Evolutionary conservation across 2,329 filamentous ascomycete genomes (phyloP).

Genomic region (Ramularia endophylla): DNA sequence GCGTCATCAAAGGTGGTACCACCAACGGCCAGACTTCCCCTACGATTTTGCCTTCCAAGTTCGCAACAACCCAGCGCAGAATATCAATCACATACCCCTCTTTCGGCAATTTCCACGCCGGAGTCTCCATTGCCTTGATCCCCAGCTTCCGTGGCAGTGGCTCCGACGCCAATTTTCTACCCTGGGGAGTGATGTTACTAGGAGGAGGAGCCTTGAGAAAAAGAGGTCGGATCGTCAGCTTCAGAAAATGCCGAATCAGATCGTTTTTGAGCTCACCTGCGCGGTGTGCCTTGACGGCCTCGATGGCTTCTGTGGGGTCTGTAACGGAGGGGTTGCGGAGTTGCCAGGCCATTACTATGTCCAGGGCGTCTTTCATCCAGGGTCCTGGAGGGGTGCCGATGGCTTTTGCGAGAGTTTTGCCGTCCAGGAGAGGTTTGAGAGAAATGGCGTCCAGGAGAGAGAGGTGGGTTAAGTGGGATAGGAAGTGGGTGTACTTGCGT

Average conservation of each 20-base stretch:
- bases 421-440: conserved; percentile 58
- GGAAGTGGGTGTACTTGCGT: conserved; percentile 48
- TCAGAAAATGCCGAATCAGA: conserved; percentile 53
- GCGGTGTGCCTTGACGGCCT: conserved; percentile 23
- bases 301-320: conserved; percentile 47
- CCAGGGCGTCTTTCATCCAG: conserved; percentile 79
- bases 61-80: conserved; percentile 55
- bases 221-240: conserved; percentile 58
- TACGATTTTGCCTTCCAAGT: conserved; percentile 47
- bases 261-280: conserved; percentile 46
- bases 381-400: conserved; percentile 63
- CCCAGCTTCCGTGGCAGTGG: conserved; percentile 34
- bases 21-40: conserved; percentile 60
- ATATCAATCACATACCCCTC: conserved; percentile 49
- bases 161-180: conserved; percentile 48
- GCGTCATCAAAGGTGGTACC: conserved; percentile 62
- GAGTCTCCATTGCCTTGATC: conserved; percentile 36
- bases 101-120: conserved; percentile 56
- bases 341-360: conserved; percentile 82
- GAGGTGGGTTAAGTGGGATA: conserved; percentile 46
- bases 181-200: conserved; percentile 49
- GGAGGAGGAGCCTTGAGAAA: conserved; percentile 52
- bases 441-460: conserved; percentile 46
- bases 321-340: conserved; percentile 65
- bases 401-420: conserved; percentile 62